Conservation (phyloP, 169 alveolate species). For the Plasmodium sp. region DNA sequence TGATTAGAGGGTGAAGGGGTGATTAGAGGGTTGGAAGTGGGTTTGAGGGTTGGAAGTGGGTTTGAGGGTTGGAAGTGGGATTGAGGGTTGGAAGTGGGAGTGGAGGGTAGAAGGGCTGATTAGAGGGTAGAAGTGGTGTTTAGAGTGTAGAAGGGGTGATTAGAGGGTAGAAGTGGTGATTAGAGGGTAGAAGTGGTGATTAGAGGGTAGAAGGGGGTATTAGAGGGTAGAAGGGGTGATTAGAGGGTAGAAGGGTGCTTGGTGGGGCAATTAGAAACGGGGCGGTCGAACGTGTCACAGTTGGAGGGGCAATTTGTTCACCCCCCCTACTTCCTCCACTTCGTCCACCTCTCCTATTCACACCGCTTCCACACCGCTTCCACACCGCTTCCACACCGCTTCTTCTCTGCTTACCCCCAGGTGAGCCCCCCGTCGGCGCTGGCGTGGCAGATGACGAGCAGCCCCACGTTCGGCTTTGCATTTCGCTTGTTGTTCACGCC, state of each 20-base stretch:
- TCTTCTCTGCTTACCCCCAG: conserved; percentile 10
- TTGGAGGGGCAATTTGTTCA: not conserved
- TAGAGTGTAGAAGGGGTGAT: too few species aligned
- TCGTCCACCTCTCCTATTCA: too few species aligned
- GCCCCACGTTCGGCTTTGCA: not conserved
- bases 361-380: not conserved
- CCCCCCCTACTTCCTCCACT: not conserved
- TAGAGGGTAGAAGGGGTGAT: too few species aligned
- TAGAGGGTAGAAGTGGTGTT: not conserved
- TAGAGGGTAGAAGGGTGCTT: too few species aligned
- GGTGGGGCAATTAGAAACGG: not conserved
- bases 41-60: too few species aligned
- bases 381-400: not conserved
- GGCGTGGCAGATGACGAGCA: conserved; percentile 18
- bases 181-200: too few species aligned
- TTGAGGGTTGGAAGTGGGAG: too few species aligned
- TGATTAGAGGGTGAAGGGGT: too few species aligned
- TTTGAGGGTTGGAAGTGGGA: too few species aligned
- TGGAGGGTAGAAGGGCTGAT: too few species aligned
- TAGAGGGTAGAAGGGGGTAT: too few species aligned
- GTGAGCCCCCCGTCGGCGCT: conserved; percentile 4
- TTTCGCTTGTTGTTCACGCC: conserved; percentile 7
- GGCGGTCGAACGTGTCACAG: not conserved
- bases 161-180: not conserved
- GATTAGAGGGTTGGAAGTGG: not conserved